Conservation (phyloP, 495 filamentous ascomycete species). For the Penicillium paxilli region DNA sequence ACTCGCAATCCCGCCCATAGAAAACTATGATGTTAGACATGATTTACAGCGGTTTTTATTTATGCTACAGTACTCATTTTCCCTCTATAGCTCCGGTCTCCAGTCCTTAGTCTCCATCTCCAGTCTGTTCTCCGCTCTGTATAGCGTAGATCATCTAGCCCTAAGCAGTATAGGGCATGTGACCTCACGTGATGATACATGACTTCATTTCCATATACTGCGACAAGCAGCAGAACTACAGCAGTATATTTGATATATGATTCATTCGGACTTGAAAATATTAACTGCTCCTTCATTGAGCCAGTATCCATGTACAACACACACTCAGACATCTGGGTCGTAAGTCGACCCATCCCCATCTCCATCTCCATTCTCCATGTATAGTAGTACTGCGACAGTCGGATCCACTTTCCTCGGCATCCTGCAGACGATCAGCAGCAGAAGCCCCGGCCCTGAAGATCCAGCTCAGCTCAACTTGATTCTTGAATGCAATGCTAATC, state of each 20-base stretch:
- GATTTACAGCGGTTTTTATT: slow-evolving; percentile 7
- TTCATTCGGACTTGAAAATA: too few relatives aligned
- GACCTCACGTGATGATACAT: slow-evolving; percentile 16
- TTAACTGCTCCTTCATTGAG: too few relatives aligned
- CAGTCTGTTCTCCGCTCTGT: not conserved
- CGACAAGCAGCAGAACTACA: not conserved
- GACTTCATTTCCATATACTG: slow-evolving; percentile 10
- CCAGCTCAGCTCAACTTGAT: not conserved
- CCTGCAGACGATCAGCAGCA: too few relatives aligned
- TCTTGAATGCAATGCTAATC: too few relatives aligned
- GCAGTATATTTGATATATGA: too few relatives aligned
- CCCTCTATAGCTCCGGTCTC: not conserved
- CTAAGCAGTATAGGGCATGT: slow-evolving; percentile 17
- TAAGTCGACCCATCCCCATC: slow-evolving; percentile 22
- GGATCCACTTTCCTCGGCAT: too few relatives aligned
- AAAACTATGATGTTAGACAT: slow-evolving; percentile 21
- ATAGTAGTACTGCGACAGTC: too few relatives aligned
- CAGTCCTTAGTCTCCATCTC: too few relatives aligned
- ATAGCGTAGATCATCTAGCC: slow-evolving; percentile 7
- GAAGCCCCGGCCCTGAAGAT: too few relatives aligned
- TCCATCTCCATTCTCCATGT: not conserved
- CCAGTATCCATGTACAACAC: slow-evolving; percentile 40
- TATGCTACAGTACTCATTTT: not conserved
- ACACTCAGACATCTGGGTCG: slow-evolving; percentile 52
- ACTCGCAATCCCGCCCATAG: slow-evolving; percentile 24